Evolutionary conservation across 805 yeast genomes (phyloP), one percentile per base, ranked within the genome.

Genomic region (Starmerella davenportii): DNA sequence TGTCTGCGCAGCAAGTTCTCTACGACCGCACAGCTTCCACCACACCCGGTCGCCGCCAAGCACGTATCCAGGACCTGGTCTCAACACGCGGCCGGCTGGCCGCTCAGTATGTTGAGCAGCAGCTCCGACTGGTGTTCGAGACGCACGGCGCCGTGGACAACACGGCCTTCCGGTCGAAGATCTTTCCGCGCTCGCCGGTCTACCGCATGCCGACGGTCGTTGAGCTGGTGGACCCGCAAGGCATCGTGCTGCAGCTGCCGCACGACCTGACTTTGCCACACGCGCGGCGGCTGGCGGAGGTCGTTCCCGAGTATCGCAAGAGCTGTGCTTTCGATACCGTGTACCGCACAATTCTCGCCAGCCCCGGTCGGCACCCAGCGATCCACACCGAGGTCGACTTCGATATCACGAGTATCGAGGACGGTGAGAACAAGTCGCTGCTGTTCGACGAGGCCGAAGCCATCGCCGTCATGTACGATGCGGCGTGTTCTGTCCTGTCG

Each of bases 101-200:
- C 21, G 78, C 74, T 27, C 70, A 68, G 39, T 71, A 71, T 45
- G 69, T 81, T 56, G 63, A 74, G 16, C 68, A 69, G 11, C 72
- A 70, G 42, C 62, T 87, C 5, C 64, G 65, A n/a, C 56, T 57
- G 1, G 68, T 84, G 1, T 85, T 87, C 56, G 64, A 68, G 38
- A 64, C 61, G 16, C 96, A 90, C 53, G 98, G 96, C 9, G 95
- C 94, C 1, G 65, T 85, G 28, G 85, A 80, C 42, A 79, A 76
- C 40, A 68, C 68, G 37, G 67, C 61, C 14, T 40, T 44, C 11
- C 72, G 74, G 20, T 70, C 92, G 0, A 52, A 69, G 1, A 54
- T 90, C n/a, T 75, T 84, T 43, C 98, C 96, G 0, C 77, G 76
- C 45, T 75, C 80, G 1, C 77, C 90, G 1, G 66, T 76, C 2